A percentile compares a stretch with the other conserved stretches of the same genome.
These are phyloP conservation scores for Aspergillus intermedius DNA, from an alignment of 2,329 filamentous ascomycete species.

Conservation along the genomic window DNA sequence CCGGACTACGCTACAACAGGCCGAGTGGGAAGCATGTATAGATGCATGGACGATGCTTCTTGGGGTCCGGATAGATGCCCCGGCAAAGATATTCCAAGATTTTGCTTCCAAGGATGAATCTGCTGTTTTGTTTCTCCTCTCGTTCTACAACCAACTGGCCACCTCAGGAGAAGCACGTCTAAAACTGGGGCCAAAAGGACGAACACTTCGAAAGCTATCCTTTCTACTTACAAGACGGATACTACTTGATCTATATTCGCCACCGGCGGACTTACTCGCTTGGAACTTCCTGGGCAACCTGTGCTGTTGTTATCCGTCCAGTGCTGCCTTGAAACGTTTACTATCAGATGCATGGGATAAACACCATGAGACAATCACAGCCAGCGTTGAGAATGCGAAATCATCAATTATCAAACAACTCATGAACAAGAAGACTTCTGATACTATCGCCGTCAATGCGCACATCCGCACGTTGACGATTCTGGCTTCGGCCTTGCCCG, in stretches of 20 bases:
- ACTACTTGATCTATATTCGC: conserved; percentile 41
- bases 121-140: conserved; percentile 56
- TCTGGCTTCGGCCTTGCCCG: conserved; percentile 33
- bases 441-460: conserved; percentile 11
- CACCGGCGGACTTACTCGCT: conserved; percentile 47
- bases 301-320: conserved; percentile 60
- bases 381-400: conserved; percentile 33
- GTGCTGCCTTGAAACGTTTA: conserved; percentile 46
- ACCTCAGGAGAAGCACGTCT: conserved; percentile 27
- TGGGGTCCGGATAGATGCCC: conserved; percentile 56
- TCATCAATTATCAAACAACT: conserved; percentile 26
- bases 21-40: conserved; percentile 72
- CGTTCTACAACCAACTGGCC: conserved; percentile 56
- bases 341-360: conserved; percentile 47
- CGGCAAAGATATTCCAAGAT: conserved; percentile 50
- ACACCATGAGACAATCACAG: conserved; percentile 26
- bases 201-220: conserved; percentile 53
- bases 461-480: conserved; percentile 34
- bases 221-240: conserved; percentile 60
- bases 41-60: conserved; percentile 68
- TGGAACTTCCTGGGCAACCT: conserved; percentile 66
- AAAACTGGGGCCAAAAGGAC: conserved; percentile 31
- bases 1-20: conserved; percentile 57
- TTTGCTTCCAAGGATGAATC: conserved; percentile 52
- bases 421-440: conserved; percentile 9